Percentiles rank a stretch among this genome's conserved stretches.
phyloP scores from a whole-genome alignment of 306 rosid species.

The Begonia peltatifolia region DNA sequence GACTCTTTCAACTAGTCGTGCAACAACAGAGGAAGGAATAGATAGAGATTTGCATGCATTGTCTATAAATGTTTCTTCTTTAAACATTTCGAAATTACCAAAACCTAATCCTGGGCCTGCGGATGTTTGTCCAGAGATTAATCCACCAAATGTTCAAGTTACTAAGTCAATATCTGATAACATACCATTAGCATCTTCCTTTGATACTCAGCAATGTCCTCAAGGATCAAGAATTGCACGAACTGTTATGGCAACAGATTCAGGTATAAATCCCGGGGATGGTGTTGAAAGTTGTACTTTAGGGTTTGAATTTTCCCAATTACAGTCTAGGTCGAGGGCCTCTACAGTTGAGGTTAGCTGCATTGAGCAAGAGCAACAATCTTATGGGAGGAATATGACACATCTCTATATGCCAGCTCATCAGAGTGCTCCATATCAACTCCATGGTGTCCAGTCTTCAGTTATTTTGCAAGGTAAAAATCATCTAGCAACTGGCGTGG shows the following conservation, averaged over 20 bases:
- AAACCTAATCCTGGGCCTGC: conserved; percentile 21
- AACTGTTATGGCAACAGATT: conserved; percentile 15
- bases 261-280: conserved; percentile 11
- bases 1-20: conserved; percentile 25
- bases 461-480: conserved; percentile 28
- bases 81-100: conserved; percentile 19
- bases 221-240: conserved; percentile 11
- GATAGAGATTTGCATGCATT: conserved; percentile 25
- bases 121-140: conserved; percentile 13
- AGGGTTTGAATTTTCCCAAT: conserved; percentile 14
- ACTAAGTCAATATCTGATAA: conserved; percentile 7
- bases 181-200: conserved; percentile 12
- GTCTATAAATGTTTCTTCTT: conserved; percentile 17
- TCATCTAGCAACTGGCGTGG: conserved; percentile 23
- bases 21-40: conserved; percentile 26
- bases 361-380: conserved; percentile 16
- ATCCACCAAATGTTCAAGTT: conserved; percentile 11
- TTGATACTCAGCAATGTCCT: conserved; percentile 13
- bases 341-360: conserved; percentile 12
- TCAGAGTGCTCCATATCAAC: conserved; percentile 19
- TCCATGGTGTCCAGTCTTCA: conserved; percentile 21
- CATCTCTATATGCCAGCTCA: conserved; percentile 18
- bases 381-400: conserved; percentile 12
- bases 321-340: conserved; percentile 15
- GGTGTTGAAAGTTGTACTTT: conserved; percentile 13